Percentiles rank a stretch among this genome's conserved stretches.
Evolutionary conservation across 352 stramenopile genomes (phyloP).

Genomic region (Globisporangium yorkense): DNA sequence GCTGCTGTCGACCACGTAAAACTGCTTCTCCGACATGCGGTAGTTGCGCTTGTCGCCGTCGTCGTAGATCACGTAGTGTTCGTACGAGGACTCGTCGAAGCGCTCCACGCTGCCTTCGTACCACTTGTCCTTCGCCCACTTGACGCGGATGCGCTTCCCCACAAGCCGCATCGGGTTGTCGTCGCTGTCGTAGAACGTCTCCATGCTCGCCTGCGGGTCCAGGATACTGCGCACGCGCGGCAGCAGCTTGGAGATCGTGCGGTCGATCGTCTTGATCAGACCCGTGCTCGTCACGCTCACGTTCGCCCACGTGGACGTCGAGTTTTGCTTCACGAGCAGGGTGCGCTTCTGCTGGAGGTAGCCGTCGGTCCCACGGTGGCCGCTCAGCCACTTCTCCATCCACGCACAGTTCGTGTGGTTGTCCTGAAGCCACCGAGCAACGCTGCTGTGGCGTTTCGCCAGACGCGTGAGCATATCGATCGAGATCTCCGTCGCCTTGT

Average conservation of each 20-base stretch:
- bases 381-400: slow-evolving; percentile 81
- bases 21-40: slow-evolving; percentile 87
- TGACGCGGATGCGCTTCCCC: slow-evolving; percentile 78
- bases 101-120: slow-evolving; percentile 74
- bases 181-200: slow-evolving; percentile 88
- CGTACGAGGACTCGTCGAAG: slow-evolving; percentile 77
- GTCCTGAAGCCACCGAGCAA: slow-evolving; percentile 59
- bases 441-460: slow-evolving; percentile 64
- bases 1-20: slow-evolving; percentile 62
- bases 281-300: slow-evolving; percentile 47
- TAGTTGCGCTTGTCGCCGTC: slow-evolving; percentile 85
- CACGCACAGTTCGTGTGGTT: slow-evolving; percentile 63
- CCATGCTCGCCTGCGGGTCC: slow-evolving; percentile 27
- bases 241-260: slow-evolving; percentile 49
- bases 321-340: slow-evolving; percentile 82
- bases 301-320: slow-evolving; percentile 75
- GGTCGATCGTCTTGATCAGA: slow-evolving; percentile 60
- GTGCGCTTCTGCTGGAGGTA: slow-evolving; percentile 72
- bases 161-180: slow-evolving; percentile 82
- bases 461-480: slow-evolving; percentile 84
- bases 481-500: slow-evolving; percentile 81
- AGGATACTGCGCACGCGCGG: slow-evolving; percentile 50
- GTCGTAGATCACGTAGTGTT: slow-evolving; percentile 83
- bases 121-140: slow-evolving; percentile 89
- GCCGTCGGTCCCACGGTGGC: slow-evolving; percentile 54